Percentiles rank a stretch among this genome's conserved stretches.
Evolutionary conservation across 257 asterid genomes (phyloP).

Genomic region (Petrea volubilis): DNA sequence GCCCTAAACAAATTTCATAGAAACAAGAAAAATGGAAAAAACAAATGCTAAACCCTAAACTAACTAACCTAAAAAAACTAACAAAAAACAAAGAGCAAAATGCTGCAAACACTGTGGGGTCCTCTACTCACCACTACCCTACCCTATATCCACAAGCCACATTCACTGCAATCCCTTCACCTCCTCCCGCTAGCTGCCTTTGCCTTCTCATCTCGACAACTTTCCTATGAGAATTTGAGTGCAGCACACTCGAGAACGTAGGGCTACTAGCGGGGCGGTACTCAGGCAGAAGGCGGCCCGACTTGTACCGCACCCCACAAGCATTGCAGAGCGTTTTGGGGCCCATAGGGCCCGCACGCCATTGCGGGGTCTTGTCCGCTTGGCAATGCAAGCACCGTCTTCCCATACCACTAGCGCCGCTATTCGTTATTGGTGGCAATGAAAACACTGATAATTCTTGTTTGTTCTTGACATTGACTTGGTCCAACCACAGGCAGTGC

Average conservation of each 20-base stretch:
- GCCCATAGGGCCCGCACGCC: constrained; percentile 94
- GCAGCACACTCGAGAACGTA: constrained; percentile 54
- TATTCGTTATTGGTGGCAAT: constrained; percentile 23
- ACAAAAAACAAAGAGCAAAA: neutral
- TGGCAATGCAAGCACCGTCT: constrained; percentile 84
- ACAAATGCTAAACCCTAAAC: constrained; percentile 47
- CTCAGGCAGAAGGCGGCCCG: constrained; percentile 88
- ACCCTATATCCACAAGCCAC: constrained; percentile 58
- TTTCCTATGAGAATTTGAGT: constrained; percentile 87
- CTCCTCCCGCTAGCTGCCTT: constrained; percentile 45
- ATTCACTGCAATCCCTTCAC: constrained; percentile 34
- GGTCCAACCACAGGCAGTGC: constrained; percentile 34
- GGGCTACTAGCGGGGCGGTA: constrained; percentile 92
- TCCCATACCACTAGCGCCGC: constrained; percentile 38
- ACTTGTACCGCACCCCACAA: constrained; percentile 87
- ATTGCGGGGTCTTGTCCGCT: constrained; percentile 83
- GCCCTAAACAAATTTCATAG: constrained; percentile 36
- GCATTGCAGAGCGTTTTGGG: constrained; percentile 88
- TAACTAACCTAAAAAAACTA: constrained; percentile 38
- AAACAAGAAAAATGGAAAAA: constrained; percentile 30
- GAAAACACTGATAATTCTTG: constrained; percentile 18
- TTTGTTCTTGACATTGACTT: constrained; percentile 35
- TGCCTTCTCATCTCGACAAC: constrained; percentile 85
- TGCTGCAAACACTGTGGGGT: constrained; percentile 25
- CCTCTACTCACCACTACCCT: constrained; percentile 47